Conservation (phyloP, 306 rosid species). For the Prunus campanulata region DNA sequence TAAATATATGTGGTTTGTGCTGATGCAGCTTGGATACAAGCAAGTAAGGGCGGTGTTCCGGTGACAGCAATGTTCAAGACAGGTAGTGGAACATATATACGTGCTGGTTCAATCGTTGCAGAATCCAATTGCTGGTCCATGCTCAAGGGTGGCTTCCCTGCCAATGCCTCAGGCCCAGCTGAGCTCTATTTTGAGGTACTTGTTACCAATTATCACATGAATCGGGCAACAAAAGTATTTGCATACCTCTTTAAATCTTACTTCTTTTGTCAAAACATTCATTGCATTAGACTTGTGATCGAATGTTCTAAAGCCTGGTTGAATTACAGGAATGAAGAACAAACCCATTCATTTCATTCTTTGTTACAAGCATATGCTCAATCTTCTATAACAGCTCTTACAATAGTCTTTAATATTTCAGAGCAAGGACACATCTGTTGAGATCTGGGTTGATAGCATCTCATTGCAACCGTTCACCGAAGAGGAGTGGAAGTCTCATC, state of each 20-base stretch:
- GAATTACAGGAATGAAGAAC: no score
- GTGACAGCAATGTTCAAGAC: constrained; percentile 53
- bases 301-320: no score
- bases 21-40: constrained; percentile 54
- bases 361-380: no score
- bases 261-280: no score
- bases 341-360: no score
- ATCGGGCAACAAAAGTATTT: no score
- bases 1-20: not conserved
- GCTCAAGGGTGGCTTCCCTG: constrained; percentile 72
- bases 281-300: no score
- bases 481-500: constrained; percentile 61
- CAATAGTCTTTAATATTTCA: constrained; percentile 1
- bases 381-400: no score
- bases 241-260: no score
- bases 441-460: constrained; percentile 60
- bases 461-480: constrained; percentile 69
- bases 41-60: constrained; percentile 31
- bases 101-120: constrained; percentile 43
- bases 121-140: constrained; percentile 72
- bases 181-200: constrained; percentile 64
- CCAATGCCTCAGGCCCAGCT: constrained; percentile 41
- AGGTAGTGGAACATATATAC: constrained; percentile 17
- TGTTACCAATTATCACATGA: not conserved
- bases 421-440: constrained; percentile 50